phyloP scores from a whole-genome alignment of 139 green algal species.

The Chlorella sorokiniana region DNA sequence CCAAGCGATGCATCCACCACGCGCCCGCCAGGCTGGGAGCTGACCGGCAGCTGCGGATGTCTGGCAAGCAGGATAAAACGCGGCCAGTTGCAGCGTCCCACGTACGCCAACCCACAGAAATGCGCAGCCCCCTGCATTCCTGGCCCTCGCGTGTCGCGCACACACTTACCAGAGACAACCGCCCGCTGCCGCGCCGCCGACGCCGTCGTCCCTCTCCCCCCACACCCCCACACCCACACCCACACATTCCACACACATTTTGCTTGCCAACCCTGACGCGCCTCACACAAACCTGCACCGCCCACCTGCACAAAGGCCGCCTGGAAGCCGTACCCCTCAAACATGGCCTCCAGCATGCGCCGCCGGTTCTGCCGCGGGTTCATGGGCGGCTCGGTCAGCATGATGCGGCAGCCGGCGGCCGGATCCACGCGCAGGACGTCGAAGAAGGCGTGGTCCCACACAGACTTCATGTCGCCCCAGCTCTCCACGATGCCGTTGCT shows the following conservation, averaged over 20 bases:
- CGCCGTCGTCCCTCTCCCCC: no score
- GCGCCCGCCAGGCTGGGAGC: not conserved
- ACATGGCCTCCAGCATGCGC: conserved; percentile 25
- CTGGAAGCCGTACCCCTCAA: conserved; percentile 11
- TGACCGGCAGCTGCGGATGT: not conserved
- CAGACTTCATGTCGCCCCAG: conserved; percentile 74
- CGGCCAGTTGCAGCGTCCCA: no score
- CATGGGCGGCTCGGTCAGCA: conserved; percentile 20
- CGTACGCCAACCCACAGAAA: no score
- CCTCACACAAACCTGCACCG: no score
- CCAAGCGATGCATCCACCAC: no score
- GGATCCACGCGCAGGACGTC: conserved; percentile 43
- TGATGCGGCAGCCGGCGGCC: conserved; percentile 2
- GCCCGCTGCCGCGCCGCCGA: no score
- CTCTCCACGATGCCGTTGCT: conserved; percentile 53
- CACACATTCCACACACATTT: no score
- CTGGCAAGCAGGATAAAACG: not conserved
- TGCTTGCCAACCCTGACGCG: no score
- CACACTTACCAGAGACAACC: no score
- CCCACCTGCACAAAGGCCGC: conserved; percentile 6
- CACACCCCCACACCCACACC: no score
- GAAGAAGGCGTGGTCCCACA: conserved; percentile 73
- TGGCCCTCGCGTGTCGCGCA: no score
- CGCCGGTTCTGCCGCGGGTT: conserved; percentile 10
- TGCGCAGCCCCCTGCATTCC: no score